Conservation (phyloP, 148 eudicot genomes). For the Diospyros lotus region DNA sequence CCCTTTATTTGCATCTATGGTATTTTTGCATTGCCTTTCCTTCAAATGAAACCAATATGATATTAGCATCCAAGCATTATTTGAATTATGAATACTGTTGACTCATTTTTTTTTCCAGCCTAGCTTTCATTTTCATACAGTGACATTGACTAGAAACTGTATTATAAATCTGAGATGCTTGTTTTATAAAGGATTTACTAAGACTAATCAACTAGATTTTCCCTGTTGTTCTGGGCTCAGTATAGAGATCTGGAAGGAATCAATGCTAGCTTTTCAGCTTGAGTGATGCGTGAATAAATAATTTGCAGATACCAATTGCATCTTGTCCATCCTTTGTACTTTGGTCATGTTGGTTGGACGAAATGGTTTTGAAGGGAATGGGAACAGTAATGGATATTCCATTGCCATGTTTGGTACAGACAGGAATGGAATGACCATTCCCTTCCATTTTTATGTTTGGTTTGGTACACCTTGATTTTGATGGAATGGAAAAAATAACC, state of each 20-base stretch:
- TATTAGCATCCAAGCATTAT: not conserved
- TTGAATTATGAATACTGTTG: not conserved
- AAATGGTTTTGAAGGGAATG: too few species aligned
- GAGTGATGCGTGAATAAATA: not conserved
- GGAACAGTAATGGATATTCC: not conserved
- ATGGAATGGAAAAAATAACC: too few species aligned
- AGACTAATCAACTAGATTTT: not conserved
- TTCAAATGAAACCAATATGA: not conserved
- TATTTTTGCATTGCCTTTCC: not conserved
- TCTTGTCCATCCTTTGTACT: too few species aligned
- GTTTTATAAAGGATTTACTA: not conserved
- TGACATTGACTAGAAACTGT: not conserved
- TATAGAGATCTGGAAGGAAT: not conserved
- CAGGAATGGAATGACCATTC: too few species aligned
- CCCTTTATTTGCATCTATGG: not conserved
- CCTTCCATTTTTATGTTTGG: too few species aligned
- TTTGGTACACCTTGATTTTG: too few species aligned
- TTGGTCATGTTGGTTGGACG: too few species aligned
- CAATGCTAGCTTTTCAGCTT: not conserved
- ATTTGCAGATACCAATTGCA: not conserved
- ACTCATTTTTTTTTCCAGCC: not conserved
- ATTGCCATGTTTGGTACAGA: too few species aligned
- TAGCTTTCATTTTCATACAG: not conserved
- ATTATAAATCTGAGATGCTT: not conserved
- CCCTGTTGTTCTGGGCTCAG: not conserved